Percentiles rank a stretch among this genome's conserved stretches.
Conservation (phyloP, 176 grass and related monocot species). For the Aegilops longissima region DNA sequence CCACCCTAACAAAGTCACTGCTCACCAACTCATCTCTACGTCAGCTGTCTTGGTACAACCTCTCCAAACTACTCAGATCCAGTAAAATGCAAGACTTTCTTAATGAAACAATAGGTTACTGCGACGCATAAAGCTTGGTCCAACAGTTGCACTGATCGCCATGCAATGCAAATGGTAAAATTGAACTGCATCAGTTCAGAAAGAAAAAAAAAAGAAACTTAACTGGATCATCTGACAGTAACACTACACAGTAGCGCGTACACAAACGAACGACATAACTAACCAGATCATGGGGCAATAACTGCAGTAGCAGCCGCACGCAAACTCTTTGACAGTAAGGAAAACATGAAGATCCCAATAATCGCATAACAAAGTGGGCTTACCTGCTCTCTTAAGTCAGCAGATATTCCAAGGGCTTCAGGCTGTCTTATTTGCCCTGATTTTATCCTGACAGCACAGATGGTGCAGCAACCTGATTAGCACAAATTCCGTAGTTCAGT, state of each 20-base stretch:
- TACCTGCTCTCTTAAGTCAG: slow-evolving; percentile 73
- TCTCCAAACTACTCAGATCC: not conserved
- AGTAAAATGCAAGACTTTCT: not conserved
- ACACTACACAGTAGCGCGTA: not conserved
- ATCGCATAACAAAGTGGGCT: not conserved
- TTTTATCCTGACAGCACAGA: slow-evolving; percentile 77
- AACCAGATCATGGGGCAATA: not conserved
- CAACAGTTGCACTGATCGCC: not conserved
- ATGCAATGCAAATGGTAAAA: not conserved
- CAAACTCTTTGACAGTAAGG: not conserved
- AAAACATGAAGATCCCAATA: not conserved
- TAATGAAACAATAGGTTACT: not conserved
- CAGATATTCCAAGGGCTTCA: slow-evolving; percentile 85
- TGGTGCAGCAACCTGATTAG: slow-evolving; percentile 69
- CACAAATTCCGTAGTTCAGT: not conserved
- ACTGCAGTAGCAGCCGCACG: not conserved
- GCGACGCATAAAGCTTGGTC: not conserved
- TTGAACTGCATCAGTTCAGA: not conserved
- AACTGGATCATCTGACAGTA: not conserved
- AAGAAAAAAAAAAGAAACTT: too few relatives aligned
- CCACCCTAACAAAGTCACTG: not conserved
- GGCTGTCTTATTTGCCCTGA: slow-evolving; percentile 83
- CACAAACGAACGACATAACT: not conserved
- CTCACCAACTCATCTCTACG: not conserved
- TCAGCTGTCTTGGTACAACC: not conserved